Percentiles rank a stretch among this genome's conserved stretches.
Evolutionary conservation across 2,329 filamentous ascomycete genomes (phyloP).

Genomic region (Colletotrichum sp.): DNA sequence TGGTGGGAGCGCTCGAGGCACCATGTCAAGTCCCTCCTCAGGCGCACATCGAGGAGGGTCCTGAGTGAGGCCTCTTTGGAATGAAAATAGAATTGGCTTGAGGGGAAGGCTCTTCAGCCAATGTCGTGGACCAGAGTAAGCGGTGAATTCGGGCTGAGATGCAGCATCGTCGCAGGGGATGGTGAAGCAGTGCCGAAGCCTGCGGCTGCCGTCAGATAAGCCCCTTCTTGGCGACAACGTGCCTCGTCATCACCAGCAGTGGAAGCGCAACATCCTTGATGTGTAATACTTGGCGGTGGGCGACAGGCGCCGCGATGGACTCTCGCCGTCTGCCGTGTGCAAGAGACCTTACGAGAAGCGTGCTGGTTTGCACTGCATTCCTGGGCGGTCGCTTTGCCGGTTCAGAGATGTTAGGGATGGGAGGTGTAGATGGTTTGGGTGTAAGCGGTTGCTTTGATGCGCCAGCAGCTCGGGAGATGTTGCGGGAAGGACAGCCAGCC

Average conservation of each 20-base stretch:
- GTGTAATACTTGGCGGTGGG: neutral
- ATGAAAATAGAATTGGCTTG: neutral
- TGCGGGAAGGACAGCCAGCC: neutral
- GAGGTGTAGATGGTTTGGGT: neutral
- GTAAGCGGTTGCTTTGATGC: neutral
- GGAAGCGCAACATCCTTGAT: neutral
- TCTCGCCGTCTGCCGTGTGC: neutral
- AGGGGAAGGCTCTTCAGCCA: neutral
- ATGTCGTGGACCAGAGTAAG: neutral
- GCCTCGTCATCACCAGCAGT: neutral
- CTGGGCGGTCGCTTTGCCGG: neutral
- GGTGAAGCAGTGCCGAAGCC: constrained; percentile 8
- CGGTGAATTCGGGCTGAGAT: constrained; percentile 3
- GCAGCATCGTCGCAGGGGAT: neutral
- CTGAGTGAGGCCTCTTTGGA: neutral
- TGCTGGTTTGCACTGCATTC: neutral
- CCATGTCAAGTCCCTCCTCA: neutral
- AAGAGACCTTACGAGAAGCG: neutral
- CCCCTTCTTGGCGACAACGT: constrained; percentile 9
- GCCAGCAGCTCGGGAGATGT: neutral
- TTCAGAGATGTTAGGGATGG: neutral
- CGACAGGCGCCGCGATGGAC: neutral
- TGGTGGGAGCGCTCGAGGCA: neutral
- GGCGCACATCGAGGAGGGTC: neutral
- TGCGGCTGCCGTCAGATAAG: constrained; percentile 16